A percentile compares a stretch with the other conserved stretches of the same genome.
These are phyloP conservation scores for Anthostomella pinea DNA, from an alignment of 2,329 filamentous ascomycete species.

Conservation along the genomic window DNA sequence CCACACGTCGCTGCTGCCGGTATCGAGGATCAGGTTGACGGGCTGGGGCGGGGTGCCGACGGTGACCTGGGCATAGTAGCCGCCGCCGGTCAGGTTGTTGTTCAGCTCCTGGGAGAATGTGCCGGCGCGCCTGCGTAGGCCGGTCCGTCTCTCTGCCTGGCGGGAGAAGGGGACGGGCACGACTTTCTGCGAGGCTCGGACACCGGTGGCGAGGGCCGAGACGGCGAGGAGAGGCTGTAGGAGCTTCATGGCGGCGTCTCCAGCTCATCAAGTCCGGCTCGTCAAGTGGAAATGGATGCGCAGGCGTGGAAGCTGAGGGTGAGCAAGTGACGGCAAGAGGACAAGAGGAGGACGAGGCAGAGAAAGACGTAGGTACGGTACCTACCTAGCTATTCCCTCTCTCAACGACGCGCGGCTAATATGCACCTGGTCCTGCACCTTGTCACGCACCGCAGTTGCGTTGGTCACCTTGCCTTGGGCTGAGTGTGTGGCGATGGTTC, in stretches of 20 bases:
- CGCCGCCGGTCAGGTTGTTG: slow-evolving; percentile 54
- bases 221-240: slow-evolving; percentile 12
- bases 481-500: too few relatives aligned
- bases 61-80: slow-evolving; percentile 56
- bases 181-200: slow-evolving; percentile 23
- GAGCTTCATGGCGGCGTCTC: slow-evolving; percentile 22
- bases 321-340: not conserved
- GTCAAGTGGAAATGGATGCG: not conserved
- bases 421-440: too few relatives aligned
- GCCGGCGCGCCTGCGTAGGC: slow-evolving; percentile 19
- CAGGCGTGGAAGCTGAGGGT: not conserved
- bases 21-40: slow-evolving; percentile 56
- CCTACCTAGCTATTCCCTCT: too few relatives aligned
- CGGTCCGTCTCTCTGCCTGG: slow-evolving; percentile 6
- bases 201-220: slow-evolving; percentile 12
- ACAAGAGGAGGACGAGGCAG: too few relatives aligned
- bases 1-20: slow-evolving; percentile 63
- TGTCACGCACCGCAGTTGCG: too few relatives aligned
- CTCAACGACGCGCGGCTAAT: too few relatives aligned
- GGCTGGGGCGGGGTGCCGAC: slow-evolving; percentile 58
- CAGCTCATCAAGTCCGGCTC: too few relatives aligned
- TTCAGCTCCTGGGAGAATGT: slow-evolving; percentile 39
- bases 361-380: too few relatives aligned
- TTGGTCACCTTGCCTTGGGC: too few relatives aligned
- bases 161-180: slow-evolving; percentile 26